phyloP scores from a whole-genome alignment of 345 rosid genomes.

The Kandelia obovata region DNA sequence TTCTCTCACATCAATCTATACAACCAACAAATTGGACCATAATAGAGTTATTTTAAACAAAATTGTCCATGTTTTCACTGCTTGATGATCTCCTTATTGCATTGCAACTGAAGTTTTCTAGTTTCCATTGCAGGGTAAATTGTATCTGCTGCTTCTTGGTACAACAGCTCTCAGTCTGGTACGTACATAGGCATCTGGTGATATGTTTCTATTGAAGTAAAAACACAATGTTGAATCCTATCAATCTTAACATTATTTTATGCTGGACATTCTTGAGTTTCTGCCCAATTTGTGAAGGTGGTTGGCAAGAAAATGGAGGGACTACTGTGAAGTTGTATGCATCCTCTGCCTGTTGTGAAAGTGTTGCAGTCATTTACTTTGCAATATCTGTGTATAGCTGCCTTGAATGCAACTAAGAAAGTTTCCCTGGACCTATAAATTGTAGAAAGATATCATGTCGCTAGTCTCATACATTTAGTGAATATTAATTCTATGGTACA shows the following conservation, averaged over 20 bases:
- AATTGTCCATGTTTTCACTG: too few relatives aligned
- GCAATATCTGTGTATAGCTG: too few relatives aligned
- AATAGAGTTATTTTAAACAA: neutral
- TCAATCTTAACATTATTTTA: neutral
- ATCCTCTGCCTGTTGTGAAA: neutral
- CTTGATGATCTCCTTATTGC: too few relatives aligned
- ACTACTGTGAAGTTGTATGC: neutral
- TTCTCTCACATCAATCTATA: neutral
- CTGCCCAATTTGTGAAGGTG: neutral
- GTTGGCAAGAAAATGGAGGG: neutral
- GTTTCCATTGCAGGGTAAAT: conserved; percentile 56
- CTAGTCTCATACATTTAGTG: too few relatives aligned
- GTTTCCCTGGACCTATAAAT: too few relatives aligned
- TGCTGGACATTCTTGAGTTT: neutral
- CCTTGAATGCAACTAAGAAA: neutral
- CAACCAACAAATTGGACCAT: too few relatives aligned
- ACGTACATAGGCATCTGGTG: conserved; percentile 23
- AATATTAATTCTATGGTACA: neutral
- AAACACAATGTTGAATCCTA: neutral
- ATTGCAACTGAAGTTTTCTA: conserved; percentile 1
- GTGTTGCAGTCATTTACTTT: too few relatives aligned
- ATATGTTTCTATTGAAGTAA: neutral
- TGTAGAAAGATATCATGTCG: too few relatives aligned
- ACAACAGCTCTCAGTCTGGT: conserved; percentile 87
- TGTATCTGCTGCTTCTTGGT: conserved; percentile 83